A percentile compares a stretch with the other conserved stretches of the same genome.
Evolutionary conservation across 257 asterid genomes (phyloP).

Genomic region (Primulina huaijiensis): DNA sequence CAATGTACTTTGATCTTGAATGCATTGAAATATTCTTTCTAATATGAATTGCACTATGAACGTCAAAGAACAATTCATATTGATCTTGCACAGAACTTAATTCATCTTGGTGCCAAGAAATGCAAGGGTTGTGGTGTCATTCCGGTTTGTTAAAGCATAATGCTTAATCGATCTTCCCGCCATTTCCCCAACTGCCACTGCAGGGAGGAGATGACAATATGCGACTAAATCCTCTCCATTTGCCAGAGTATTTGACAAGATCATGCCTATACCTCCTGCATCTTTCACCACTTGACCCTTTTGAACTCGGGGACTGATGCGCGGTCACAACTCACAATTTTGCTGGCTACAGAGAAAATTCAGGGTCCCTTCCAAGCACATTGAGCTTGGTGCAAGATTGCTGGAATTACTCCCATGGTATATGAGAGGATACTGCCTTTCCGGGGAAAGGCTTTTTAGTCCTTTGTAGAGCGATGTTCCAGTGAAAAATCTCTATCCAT

Average conservation of each 20-base stretch:
- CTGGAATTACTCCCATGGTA: conserved; percentile 68
- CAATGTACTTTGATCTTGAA: too few relatives aligned
- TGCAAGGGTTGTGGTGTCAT: conserved; percentile 54
- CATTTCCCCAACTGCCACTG: conserved; percentile 73
- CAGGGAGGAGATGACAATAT: conserved; percentile 81
- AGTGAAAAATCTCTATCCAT: conserved; percentile 73
- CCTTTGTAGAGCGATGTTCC: conserved; percentile 85
- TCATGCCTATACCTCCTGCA: conserved; percentile 90
- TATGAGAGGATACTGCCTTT: conserved; percentile 47
- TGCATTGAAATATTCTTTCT: too few relatives aligned
- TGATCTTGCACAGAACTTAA: too few relatives aligned
- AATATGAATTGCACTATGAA: too few relatives aligned
- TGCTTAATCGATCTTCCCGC: conserved; percentile 56
- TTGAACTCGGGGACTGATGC: conserved; percentile 83
- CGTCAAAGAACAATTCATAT: too few relatives aligned
- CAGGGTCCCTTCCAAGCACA: conserved; percentile 80
- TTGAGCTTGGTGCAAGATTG: conserved; percentile 67
- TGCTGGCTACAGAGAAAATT: conserved; percentile 62
- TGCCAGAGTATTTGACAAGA: conserved; percentile 63
- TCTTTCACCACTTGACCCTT: conserved; percentile 91
- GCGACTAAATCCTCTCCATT: conserved; percentile 92
- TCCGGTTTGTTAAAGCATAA: conserved; percentile 35
- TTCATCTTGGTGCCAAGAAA: conserved; percentile 61
- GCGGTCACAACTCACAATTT: conserved; percentile 81
- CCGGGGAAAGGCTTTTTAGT: conserved; percentile 29